phyloP scores from a whole-genome alignment of 345 rosid genomes.

The Arabis hirsuta region DNA sequence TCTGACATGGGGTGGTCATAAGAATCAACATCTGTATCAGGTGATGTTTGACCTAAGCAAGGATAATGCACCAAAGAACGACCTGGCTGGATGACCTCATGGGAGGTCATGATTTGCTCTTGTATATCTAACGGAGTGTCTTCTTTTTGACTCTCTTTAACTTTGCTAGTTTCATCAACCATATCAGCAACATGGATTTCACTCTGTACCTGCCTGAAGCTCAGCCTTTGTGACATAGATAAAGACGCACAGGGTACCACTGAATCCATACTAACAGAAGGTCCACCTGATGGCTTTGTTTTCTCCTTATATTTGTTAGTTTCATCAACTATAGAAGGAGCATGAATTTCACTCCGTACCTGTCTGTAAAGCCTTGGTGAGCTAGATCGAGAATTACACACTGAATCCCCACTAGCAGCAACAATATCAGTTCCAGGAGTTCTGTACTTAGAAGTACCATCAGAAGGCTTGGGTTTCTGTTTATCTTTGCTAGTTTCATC shows the following conservation, averaged over 20 bases:
- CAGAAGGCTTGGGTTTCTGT: conserved; percentile 26
- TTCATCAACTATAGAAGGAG: conserved; percentile 21
- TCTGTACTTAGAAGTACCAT: conserved; percentile 29
- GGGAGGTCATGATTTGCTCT: conserved; percentile 40
- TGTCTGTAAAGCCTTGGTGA: conserved; percentile 19
- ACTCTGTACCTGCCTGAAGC: conserved; percentile 26
- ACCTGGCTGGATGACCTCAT: conserved; percentile 35
- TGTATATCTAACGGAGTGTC: conserved; percentile 37
- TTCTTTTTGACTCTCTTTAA: conserved; percentile 35
- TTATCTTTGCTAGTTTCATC: conserved; percentile 12
- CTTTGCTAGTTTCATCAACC: conserved; percentile 20
- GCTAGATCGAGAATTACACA: conserved; percentile 22
- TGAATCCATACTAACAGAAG: conserved; percentile 14
- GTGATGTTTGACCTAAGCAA: conserved; percentile 40
- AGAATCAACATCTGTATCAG: conserved; percentile 39
- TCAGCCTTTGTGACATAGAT: conserved; percentile 18
- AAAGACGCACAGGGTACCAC: conserved; percentile 17
- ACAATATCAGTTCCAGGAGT: conserved; percentile 14
- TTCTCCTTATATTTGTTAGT: conserved; percentile 20
- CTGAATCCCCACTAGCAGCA: conserved; percentile 22
- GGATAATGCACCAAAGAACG: conserved; percentile 39
- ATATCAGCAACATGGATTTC: conserved; percentile 25
- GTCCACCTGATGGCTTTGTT: conserved; percentile 26
- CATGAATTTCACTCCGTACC: conserved; percentile 30
- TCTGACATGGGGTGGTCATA: conserved; percentile 42